phyloP scores from a whole-genome alignment of 1,284 basidiomycete genomes.

The Sporisorium sorghi region DNA sequence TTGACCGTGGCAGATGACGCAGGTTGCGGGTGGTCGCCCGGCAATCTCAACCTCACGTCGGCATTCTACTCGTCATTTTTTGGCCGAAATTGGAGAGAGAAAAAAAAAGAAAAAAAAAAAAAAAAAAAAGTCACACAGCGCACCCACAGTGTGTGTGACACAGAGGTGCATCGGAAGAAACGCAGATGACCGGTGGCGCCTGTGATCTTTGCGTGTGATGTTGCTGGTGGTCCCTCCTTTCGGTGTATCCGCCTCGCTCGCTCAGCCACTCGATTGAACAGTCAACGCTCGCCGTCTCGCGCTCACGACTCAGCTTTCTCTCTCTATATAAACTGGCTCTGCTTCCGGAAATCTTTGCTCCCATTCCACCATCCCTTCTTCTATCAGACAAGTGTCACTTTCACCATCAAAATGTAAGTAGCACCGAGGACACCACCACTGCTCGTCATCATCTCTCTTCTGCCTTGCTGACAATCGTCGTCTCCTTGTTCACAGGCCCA shows the following conservation, averaged over 20 bases:
- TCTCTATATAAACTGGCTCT: slow-evolving; percentile 27
- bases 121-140: background rate
- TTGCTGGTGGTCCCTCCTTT: background rate
- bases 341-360: slow-evolving; percentile 9
- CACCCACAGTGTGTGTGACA: background rate
- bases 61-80: slow-evolving; percentile 10
- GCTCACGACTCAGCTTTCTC: background rate
- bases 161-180: slow-evolving; percentile 2
- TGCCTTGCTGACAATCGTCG: background rate
- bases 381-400: background rate
- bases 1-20: background rate
- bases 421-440: background rate
- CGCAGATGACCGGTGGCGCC: slow-evolving; percentile 4
- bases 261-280: background rate
- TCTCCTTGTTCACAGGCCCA: slow-evolving; percentile 14
- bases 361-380: background rate
- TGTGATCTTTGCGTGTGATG: no score
- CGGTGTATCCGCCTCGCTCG: background rate
- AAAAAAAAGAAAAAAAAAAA: no score
- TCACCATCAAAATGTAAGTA: slow-evolving; percentile 33
- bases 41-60: slow-evolving; percentile 16
- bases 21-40: slow-evolving; percentile 2
- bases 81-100: background rate
- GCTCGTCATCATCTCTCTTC: background rate
- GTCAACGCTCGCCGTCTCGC: background rate